phyloP scores from a whole-genome alignment of 768 basidiomycete genomes.

The Pleurotus citrinopileatus region DNA sequence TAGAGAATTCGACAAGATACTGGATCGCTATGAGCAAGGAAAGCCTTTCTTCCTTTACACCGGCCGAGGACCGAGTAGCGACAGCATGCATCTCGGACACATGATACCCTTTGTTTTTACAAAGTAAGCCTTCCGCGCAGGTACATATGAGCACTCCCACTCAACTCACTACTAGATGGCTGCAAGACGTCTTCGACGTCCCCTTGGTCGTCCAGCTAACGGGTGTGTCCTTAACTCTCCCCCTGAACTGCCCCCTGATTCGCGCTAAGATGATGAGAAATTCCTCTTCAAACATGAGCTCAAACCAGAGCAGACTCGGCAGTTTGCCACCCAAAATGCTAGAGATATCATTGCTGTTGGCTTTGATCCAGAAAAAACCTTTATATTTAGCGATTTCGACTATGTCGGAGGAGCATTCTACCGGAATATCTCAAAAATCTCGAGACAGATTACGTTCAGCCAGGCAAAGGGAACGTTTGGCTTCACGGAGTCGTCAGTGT shows the following conservation, averaged over 20 bases:
- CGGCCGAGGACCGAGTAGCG: conserved; percentile 93
- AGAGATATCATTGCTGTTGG: conserved; percentile 96
- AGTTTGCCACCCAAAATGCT: conserved; percentile 84
- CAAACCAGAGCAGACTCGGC: conserved; percentile 83
- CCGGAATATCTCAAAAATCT: conserved; percentile 89
- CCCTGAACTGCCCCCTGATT: background rate
- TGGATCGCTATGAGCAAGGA: conserved; percentile 93
- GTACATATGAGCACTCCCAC: no score
- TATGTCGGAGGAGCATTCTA: conserved; percentile 94
- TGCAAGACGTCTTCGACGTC: conserved; percentile 94
- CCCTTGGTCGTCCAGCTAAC: conserved; percentile 96
- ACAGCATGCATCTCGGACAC: conserved; percentile 97
- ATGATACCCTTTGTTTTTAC: conserved; percentile 98
- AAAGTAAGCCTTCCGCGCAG: conserved; percentile 62
- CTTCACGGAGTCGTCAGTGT: conserved; percentile 89
- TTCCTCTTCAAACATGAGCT: conserved; percentile 97
- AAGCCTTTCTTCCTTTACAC: conserved; percentile 99
- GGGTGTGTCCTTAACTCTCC: conserved; percentile 40
- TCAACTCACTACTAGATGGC: no score
- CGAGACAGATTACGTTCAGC: conserved; percentile 88
- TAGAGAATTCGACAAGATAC: conserved; percentile 90
- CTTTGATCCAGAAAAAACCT: conserved; percentile 88
- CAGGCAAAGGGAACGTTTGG: conserved; percentile 96
- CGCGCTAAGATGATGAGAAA: conserved; percentile 86
- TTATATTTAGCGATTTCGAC: conserved; percentile 93